Base-by-base conservation (phyloP, 805 yeast species). In the Ogataea methanolica region DNA sequence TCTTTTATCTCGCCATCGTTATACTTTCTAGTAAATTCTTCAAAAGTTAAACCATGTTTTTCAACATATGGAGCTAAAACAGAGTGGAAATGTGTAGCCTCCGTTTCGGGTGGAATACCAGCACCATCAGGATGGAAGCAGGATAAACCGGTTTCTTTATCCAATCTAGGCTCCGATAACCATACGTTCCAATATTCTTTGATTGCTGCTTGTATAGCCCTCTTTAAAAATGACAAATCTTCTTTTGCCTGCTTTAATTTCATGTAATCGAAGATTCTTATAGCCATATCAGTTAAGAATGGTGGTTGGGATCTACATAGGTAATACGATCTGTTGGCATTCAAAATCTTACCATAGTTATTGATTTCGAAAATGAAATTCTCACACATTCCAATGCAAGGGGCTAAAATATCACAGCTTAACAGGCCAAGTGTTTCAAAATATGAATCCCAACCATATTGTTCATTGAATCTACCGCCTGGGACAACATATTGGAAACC, bases 51-150 rank as follows among this genome's bases (percentile, higher is more conserved):
- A 2, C 74, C 66, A 61, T 87, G 70, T 62, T 88, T 88, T 42
- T 76, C 67, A 36, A 85, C 82, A 60, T 78, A 88, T 3, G 92
- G 90, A 43, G 67, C 60, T 55, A 92, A 70, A 12, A 90, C 76
- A 2, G 85, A 74, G 54, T 80, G 78, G 61, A 92, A 92, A 70
- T 94, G 99, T 2, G 88, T 81, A 0, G 90, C 73, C 65, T 92
- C 99, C 0, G 97, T 91, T 64, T 92, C 99, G 6, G 97, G 97
- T 5, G 99, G 98, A 38, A 92, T 80, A n/a, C 98, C 97, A 26
- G 77, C 52, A 19, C 97, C 97, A 45, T 79, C 85, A 0, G 98
- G 97, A 58, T 87, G 89, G 63, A 89, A 92, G 54, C 96, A 80
- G 0, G 97, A 90, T 41, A 92, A 71, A 0, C 96, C 96, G 0